phyloP scores from a whole-genome alignment of 2,329 filamentous ascomycete genomes.

The Venturia nashicola region DNA sequence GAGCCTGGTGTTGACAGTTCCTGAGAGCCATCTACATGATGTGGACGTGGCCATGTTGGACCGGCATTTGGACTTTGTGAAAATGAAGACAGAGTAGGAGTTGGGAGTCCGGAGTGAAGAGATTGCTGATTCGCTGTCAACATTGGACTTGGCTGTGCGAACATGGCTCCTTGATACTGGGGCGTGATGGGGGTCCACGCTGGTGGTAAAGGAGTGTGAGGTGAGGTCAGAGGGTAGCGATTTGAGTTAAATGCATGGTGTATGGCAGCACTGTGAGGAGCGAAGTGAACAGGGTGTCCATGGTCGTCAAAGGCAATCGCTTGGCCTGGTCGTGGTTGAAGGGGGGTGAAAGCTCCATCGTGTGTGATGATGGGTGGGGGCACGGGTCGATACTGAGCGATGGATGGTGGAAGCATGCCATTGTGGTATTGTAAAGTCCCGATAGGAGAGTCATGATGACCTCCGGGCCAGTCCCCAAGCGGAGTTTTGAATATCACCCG shows the following conservation, averaged over 20 bases:
- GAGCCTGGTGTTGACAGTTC: not conserved
- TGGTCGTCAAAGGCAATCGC: not conserved
- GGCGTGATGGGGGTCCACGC: conserved; percentile 6
- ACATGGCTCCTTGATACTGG: not conserved
- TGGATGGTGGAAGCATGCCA: conserved; percentile 4
- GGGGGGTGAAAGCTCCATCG: conserved; percentile 2
- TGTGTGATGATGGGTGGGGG: conserved; percentile 6
- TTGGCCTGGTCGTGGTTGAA: not conserved
- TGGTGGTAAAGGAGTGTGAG: conserved; percentile 3
- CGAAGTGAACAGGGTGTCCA: not conserved
- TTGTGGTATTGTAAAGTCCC: conserved; percentile 10
- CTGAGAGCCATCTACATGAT: not conserved
- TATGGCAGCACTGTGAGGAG: not conserved
- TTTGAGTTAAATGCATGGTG: not conserved
- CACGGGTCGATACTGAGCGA: not conserved
- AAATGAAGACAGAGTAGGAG: not conserved
- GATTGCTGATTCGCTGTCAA: not conserved
- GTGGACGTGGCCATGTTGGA: not conserved
- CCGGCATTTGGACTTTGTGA: not conserved
- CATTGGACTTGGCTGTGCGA: not conserved
- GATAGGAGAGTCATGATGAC: not conserved
- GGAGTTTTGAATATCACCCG: conserved; percentile 71
- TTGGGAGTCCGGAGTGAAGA: not conserved
- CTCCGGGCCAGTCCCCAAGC: conserved; percentile 36
- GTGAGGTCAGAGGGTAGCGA: conserved; percentile 1